Conservation (phyloP, 2,329 filamentous ascomycete species). For the Exophiala lecanii-corni region DNA sequence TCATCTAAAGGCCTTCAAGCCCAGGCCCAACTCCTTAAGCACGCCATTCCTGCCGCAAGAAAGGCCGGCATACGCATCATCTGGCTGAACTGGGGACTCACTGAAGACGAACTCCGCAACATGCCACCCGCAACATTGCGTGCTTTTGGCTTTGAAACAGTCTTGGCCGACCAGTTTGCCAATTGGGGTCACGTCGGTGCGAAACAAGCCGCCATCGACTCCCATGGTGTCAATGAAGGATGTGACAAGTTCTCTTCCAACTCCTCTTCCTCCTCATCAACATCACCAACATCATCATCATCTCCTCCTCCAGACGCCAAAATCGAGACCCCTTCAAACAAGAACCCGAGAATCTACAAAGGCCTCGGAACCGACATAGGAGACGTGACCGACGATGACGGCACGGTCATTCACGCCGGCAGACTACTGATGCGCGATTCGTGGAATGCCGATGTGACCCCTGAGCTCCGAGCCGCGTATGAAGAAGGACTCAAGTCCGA, state of each 20-base stretch:
- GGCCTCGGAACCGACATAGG: slow-evolving; percentile 49
- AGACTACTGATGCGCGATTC: slow-evolving; percentile 48
- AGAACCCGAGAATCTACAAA: slow-evolving; percentile 29
- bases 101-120: slow-evolving; percentile 44
- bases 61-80: slow-evolving; percentile 47
- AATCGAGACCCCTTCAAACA: slow-evolving; percentile 24
- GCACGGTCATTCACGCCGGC: slow-evolving; percentile 25
- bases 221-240: slow-evolving; percentile 26
- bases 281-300: no score
- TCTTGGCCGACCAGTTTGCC: slow-evolving; percentile 26
- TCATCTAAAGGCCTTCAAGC: slow-evolving; percentile 41
- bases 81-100: slow-evolving; percentile 57
- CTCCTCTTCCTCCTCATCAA: no score
- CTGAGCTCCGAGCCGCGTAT: slow-evolving; percentile 40
- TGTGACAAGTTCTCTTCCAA: slow-evolving; percentile 21
- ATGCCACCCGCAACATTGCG: slow-evolving; percentile 49
- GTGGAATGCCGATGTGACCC: slow-evolving; percentile 55
- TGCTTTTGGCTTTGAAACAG: slow-evolving; percentile 44
- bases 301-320: neutral
- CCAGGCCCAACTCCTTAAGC: slow-evolving; percentile 38
- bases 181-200: slow-evolving; percentile 9
- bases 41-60: slow-evolving; percentile 46
- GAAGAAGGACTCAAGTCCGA: slow-evolving; percentile 26
- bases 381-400: slow-evolving; percentile 28
- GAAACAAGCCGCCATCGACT: slow-evolving; percentile 24